Conservation (phyloP, 2,329 filamentous ascomycete species). For the Geosmithia putterillii region DNA sequence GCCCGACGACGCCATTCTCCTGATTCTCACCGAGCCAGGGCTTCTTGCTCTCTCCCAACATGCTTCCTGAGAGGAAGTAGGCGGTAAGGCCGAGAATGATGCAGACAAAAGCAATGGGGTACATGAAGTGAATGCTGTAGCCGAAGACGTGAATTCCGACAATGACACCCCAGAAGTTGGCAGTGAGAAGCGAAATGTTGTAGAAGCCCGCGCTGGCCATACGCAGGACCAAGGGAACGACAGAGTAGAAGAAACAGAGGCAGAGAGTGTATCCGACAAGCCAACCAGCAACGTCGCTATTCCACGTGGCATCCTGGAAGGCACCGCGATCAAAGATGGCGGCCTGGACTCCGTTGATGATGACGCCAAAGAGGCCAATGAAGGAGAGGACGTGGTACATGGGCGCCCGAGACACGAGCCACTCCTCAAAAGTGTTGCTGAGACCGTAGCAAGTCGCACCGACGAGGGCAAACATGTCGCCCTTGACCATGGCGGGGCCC, state of each 20-base stretch:
- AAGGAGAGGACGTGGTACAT: conserved; percentile 91
- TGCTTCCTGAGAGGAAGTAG: conserved; percentile 76
- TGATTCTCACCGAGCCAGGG: conserved; percentile 89
- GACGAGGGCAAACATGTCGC: conserved; percentile 81
- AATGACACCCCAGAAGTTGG: conserved; percentile 94
- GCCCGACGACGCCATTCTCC: conserved; percentile 63
- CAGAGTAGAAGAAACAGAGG: conserved; percentile 73
- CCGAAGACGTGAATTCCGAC: conserved; percentile 84
- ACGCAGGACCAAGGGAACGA: conserved; percentile 78
- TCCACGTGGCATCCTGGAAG: conserved; percentile 55
- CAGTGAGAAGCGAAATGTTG: conserved; percentile 87
- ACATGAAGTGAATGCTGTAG: conserved; percentile 72
- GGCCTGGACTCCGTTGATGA: conserved; percentile 85
- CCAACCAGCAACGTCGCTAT: conserved; percentile 62
- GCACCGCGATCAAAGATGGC: conserved; percentile 78
- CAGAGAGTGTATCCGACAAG: conserved; percentile 81
- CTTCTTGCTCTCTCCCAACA: conserved; percentile 81
- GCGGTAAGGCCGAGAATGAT: conserved; percentile 78
- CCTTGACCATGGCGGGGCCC: conserved; percentile 65
- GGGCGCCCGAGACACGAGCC: conserved; percentile 74
- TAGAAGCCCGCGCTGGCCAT: conserved; percentile 89
- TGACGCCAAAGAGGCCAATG: conserved; percentile 73
- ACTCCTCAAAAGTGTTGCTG: conserved; percentile 87
- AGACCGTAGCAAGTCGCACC: conserved; percentile 88
- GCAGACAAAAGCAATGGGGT: conserved; percentile 88